Base-by-base conservation (phyloP, 2,329 filamentous ascomycete species). In the Berkeleyomyces basicola region DNA sequence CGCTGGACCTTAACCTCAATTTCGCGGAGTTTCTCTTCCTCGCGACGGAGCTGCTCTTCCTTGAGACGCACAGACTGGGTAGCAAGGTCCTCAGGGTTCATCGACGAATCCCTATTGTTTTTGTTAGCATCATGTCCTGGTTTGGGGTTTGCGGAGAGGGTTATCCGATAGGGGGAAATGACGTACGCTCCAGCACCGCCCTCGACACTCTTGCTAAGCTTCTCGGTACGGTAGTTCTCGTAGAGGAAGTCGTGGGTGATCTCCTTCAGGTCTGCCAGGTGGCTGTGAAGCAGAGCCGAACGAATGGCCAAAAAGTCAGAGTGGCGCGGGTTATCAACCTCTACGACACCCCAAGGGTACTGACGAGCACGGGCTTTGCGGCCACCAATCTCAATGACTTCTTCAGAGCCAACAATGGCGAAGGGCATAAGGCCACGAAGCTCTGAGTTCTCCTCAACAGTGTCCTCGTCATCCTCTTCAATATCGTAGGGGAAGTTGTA, bases 401-500 rank as follows among this genome's bases (percentile, higher is more conserved):
- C 93, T 75, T 99, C 93, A 7, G 91, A 96, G 63, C 93, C 93
- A 69, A 99, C 93, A 75, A 99, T 99, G 69, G 93, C 93, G 71
- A 99, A 99, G 37, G 93, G 93, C 93, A 99, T 99, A 68, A 99
- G 82, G 58, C 93, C 91, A 74, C 93, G 84, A 65, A 99, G 84
- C 78, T 99, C 93, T 64, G 93, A 93, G 70, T 99, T 99, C 79
- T 99, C 93, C 78, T 99, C 93, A 23, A 99, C 92, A 0, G 93
- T 99, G 72, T 99, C 93, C 78, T 99, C 93, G 68, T 99, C 93
- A 70, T 99, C 93, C 79, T 99, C 93, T 77, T 99, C 93, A 66
- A 99, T 95, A 70, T 99, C 93, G 79, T 99, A 99, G 59, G 93
- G 93, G 81, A 99, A 99, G 83, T 99, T 99, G 83, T 99, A 99